These are phyloP conservation scores for Closterium sp. DNA, from an alignment of 139 green algal genomes.

Conservation along the genomic window DNA sequence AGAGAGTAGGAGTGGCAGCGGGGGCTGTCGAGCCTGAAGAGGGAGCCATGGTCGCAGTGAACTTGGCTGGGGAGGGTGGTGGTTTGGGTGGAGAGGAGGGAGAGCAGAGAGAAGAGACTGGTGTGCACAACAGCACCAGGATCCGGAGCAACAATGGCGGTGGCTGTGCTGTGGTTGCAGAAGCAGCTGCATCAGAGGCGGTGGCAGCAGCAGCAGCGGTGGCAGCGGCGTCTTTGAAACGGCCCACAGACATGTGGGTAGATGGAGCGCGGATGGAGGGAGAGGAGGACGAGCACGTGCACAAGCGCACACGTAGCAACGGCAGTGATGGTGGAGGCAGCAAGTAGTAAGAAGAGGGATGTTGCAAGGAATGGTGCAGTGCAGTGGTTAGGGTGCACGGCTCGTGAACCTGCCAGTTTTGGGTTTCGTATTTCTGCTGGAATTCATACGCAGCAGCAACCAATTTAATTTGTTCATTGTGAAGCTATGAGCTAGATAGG, in stretches of 20 bases:
- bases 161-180: neutral
- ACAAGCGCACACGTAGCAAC: neutral
- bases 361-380: too few species aligned
- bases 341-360: neutral
- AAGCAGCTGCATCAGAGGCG: neutral
- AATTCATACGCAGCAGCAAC: neutral
- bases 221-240: neutral
- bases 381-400: neutral
- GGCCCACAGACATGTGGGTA: neutral
- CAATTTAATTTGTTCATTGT: neutral
- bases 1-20: neutral
- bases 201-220: neutral
- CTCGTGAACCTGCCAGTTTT: neutral
- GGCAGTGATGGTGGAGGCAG: neutral
- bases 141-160: neutral
- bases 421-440: neutral
- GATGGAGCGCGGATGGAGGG: neutral
- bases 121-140: neutral
- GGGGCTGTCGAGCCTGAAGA: neutral
- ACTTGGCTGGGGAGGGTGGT: neutral
- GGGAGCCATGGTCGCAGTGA: neutral
- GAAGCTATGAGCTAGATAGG: neutral
- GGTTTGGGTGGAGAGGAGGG: neutral
- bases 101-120: neutral
- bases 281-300: neutral